These are phyloP conservation scores for Halenospora varia DNA, from an alignment of 495 filamentous ascomycete species.

Conservation along the genomic window DNA sequence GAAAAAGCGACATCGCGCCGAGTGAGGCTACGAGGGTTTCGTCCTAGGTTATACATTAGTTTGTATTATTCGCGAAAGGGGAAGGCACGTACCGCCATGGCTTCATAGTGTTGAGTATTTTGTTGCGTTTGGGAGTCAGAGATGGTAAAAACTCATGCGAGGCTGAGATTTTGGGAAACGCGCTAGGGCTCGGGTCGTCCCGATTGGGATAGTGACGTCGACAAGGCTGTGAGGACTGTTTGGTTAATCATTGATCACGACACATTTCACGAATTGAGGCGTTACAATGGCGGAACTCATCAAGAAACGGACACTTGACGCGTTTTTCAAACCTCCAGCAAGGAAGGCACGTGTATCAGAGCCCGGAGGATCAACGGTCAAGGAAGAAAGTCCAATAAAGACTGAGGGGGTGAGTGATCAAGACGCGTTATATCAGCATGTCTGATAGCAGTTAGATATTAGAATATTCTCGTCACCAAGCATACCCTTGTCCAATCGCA, in stretches of 20 bases:
- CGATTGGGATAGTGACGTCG: not conserved
- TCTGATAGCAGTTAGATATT: too few relatives aligned
- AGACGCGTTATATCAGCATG: not conserved
- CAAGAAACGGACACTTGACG: slow-evolving; percentile 45
- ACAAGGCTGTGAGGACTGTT: not conserved
- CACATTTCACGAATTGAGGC: not conserved
- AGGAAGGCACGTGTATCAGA: slow-evolving; percentile 30
- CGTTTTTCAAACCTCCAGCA: slow-evolving; percentile 43
- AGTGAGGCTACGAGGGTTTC: slow-evolving; percentile 1
- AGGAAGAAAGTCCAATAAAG: not conserved
- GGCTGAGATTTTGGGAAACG: slow-evolving; percentile 7
- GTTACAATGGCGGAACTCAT: slow-evolving; percentile 23
- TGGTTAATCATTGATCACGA: too few relatives aligned
- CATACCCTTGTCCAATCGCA: slow-evolving; percentile 61
- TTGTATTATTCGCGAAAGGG: not conserved
- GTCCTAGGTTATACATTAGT: slow-evolving; percentile 5
- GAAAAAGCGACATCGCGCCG: slow-evolving; percentile 43
- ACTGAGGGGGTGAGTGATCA: not conserved
- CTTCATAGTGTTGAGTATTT: slow-evolving; percentile 11
- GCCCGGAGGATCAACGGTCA: not conserved
- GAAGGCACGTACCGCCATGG: slow-evolving; percentile 14
- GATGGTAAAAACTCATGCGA: slow-evolving; percentile 5
- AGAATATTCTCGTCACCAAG: slow-evolving; percentile 40
- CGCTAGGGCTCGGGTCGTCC: not conserved
- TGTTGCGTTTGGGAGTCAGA: slow-evolving; percentile 6